Percentiles rank a stretch among this genome's conserved stretches.
These are phyloP conservation scores for Emergomyces pasteurianus DNA, from an alignment of 2,329 filamentous ascomycete genomes.

Conservation along the genomic window DNA sequence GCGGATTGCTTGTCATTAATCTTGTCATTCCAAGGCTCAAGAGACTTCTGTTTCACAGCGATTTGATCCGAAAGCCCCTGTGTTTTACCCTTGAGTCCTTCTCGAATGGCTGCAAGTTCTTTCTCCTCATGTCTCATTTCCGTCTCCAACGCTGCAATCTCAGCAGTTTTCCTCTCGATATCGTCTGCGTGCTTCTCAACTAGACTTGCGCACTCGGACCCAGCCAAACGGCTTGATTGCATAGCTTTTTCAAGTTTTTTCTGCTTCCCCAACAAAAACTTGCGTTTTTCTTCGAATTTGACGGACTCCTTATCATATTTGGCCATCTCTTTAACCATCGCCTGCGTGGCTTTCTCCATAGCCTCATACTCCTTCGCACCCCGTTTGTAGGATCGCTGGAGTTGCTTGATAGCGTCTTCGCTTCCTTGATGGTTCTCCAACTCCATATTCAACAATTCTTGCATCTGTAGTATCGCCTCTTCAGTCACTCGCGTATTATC, in stretches of 20 bases:
- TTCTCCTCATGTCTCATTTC: constrained; percentile 68
- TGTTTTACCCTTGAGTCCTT: constrained; percentile 86
- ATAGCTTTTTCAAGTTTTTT: constrained; percentile 92
- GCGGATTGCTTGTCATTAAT: constrained; percentile 93
- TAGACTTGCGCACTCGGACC: constrained; percentile 61
- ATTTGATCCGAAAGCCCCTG: constrained; percentile 91
- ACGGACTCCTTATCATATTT: constrained; percentile 94
- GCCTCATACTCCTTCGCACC: constrained; percentile 73
- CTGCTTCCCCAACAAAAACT: constrained; percentile 79
- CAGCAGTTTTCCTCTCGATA: constrained; percentile 61
- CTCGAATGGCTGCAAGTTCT: constrained; percentile 70
- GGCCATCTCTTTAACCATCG: constrained; percentile 70
- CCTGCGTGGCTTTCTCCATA: constrained; percentile 70
- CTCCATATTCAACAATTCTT: constrained; percentile 73
- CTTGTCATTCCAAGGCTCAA: constrained; percentile 94
- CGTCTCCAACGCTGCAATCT: constrained; percentile 64
- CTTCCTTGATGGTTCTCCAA: constrained; percentile 84
- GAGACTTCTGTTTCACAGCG: constrained; percentile 75
- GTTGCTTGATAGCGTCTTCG: constrained; percentile 77
- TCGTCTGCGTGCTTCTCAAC: constrained; percentile 68
- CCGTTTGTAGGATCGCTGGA: constrained; percentile 73
- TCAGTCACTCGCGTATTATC: constrained; percentile 82
- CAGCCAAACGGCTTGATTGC: constrained; percentile 60
- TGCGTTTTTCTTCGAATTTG: constrained; percentile 96
- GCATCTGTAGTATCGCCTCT: constrained; percentile 83